Evolutionary conservation across 2,329 filamentous ascomycete genomes (phyloP).

Genomic region (Colletotrichum trifolii): DNA sequence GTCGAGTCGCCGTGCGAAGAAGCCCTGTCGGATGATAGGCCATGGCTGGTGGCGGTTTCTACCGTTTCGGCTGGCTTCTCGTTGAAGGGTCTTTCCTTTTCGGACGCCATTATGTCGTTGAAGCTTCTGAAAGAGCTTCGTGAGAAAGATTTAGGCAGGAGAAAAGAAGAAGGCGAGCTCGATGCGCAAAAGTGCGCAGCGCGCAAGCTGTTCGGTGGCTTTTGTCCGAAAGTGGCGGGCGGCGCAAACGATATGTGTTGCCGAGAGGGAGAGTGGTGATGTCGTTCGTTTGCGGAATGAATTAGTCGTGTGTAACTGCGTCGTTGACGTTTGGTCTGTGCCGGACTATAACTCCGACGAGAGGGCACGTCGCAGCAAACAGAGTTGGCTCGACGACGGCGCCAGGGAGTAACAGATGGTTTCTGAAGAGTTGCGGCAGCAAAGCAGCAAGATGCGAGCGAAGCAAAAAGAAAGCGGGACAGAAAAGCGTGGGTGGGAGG

Average conservation of each 20-base stretch:
- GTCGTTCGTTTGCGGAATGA: constrained; percentile 9
- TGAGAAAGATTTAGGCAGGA: background rate
- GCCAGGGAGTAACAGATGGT: constrained; percentile 1
- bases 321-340: background rate
- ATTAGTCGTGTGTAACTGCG: background rate
- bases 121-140: constrained; percentile 18
- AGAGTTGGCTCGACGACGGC: constrained; percentile 12
- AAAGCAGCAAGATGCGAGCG: background rate
- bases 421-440: background rate
- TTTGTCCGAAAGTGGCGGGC: constrained; percentile 8
- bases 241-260: background rate
- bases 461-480: background rate
- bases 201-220: constrained; percentile 22
- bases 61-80: constrained; percentile 20
- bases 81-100: constrained; percentile 27
- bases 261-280: constrained; percentile 13
- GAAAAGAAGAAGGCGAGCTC: constrained; percentile 8
- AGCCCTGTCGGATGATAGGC: constrained; percentile 42
- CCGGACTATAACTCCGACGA: background rate
- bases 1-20: constrained; percentile 52
- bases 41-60: constrained; percentile 42
- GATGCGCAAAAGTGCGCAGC: constrained; percentile 27
- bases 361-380: no score
- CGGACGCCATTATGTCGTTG: constrained; percentile 16
- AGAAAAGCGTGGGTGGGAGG: background rate